These are phyloP conservation scores for Xylaria arbuscula DNA, from an alignment of 2,329 filamentous ascomycete species.

Conservation along the genomic window DNA sequence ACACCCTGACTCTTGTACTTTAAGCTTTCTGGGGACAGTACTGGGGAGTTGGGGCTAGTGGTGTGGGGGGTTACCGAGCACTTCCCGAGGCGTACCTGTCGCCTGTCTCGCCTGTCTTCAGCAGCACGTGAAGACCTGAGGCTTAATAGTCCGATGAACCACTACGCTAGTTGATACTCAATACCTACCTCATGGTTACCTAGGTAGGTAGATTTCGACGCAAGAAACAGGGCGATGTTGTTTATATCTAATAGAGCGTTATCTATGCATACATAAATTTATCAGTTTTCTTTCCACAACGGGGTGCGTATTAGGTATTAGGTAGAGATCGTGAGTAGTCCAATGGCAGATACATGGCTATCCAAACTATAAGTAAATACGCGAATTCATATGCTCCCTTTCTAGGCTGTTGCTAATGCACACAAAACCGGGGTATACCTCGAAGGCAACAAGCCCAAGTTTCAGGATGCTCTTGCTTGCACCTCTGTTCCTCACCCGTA, in stretches of 20 bases:
- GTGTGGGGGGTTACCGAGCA: slow-evolving; percentile 10
- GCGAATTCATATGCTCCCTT: not conserved
- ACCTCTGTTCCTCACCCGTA: not conserved
- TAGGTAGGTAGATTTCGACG: no score
- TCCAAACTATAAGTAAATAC: not conserved
- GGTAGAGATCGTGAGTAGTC: not conserved
- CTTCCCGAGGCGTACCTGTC: slow-evolving; percentile 9
- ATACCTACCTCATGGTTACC: no score
- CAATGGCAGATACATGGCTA: not conserved
- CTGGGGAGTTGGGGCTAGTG: slow-evolving; percentile 13
- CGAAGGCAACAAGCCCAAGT: not conserved
- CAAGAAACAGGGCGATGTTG: no score
- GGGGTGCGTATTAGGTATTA: no score
- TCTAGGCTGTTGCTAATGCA: no score
- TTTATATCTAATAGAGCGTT: not conserved
- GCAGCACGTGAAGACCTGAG: slow-evolving; percentile 21
- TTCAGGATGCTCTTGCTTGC: not conserved
- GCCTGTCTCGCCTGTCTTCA: no score
- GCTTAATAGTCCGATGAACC: no score
- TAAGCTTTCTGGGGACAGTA: not conserved
- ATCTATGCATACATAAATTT: not conserved
- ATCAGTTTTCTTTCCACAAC: no score
- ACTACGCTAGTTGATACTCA: no score
- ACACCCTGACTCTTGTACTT: slow-evolving; percentile 1
- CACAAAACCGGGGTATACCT: no score